Conservation (phyloP, 495 filamentous ascomycete species). For the Penicillium robsamsonii region DNA sequence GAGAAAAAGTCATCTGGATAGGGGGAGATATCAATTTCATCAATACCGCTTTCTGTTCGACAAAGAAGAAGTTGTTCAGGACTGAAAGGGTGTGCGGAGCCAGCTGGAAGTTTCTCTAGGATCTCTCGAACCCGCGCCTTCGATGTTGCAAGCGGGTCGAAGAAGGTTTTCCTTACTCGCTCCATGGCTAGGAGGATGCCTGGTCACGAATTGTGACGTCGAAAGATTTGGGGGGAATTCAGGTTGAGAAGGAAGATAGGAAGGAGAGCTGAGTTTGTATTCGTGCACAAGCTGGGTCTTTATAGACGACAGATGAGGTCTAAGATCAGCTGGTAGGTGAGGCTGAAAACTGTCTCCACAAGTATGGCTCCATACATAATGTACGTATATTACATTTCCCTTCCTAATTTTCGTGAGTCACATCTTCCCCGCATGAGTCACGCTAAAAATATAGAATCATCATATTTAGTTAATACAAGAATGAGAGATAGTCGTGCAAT, state of each 20-base stretch:
- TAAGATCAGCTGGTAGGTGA: neutral
- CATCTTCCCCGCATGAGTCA: neutral
- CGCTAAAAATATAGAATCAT: too few relatives aligned
- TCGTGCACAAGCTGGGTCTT: neutral
- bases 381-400: neutral
- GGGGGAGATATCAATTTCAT: conserved; percentile 29
- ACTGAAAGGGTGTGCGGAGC: conserved; percentile 31
- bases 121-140: conserved; percentile 23
- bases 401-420: neutral
- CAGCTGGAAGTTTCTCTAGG: conserved; percentile 21
- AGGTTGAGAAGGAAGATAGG: neutral
- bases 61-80: conserved; percentile 26
- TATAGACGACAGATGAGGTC: neutral
- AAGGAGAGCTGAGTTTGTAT: neutral
- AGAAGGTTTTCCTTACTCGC: conserved; percentile 23
- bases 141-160: conserved; percentile 24
- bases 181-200: conserved; percentile 13
- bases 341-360: neutral
- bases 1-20: conserved; percentile 27
- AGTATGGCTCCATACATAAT: neutral
- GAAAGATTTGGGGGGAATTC: neutral
- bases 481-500: too few relatives aligned
- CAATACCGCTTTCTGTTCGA: conserved; percentile 21
- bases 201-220: neutral
- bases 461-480: too few relatives aligned